Evolutionary conservation across 1,284 basidiomycete species (phyloP).

Genomic region (Heterobasidion irregulare): DNA sequence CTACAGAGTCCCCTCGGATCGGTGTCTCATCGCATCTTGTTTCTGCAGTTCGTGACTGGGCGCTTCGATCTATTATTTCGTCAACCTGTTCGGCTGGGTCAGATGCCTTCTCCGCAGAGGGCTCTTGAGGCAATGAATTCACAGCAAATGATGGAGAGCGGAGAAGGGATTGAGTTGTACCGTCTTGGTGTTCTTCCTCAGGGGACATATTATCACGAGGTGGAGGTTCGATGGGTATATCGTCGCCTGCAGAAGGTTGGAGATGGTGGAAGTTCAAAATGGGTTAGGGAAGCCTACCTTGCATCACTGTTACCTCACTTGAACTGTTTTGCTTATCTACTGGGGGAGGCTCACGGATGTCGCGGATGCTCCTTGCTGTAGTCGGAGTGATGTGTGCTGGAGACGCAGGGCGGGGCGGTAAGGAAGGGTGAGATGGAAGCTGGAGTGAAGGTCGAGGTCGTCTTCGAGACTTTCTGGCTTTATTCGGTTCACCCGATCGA

Average conservation of each 20-base stretch:
- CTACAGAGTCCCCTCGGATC: neutral
- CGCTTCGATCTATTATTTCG: neutral
- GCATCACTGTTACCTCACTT: too few relatives aligned
- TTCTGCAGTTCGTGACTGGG: neutral
- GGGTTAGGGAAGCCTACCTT: too few relatives aligned
- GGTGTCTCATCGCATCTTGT: neutral
- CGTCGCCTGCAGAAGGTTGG: too few relatives aligned
- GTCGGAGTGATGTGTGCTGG: neutral
- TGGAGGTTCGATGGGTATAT: too few relatives aligned
- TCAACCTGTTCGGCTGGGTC: neutral
- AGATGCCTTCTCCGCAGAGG: too few relatives aligned
- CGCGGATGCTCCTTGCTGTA: neutral
- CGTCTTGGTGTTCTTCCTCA: too few relatives aligned
- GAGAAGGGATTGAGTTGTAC: too few relatives aligned
- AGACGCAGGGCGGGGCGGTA: neutral
- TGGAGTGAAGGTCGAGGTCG: neutral
- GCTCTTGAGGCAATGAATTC: too few relatives aligned
- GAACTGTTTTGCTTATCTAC: neutral
- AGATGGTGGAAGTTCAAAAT: too few relatives aligned
- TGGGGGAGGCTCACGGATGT: neutral
- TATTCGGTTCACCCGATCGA: neutral
- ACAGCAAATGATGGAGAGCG: too few relatives aligned
- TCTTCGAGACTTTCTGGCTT: neutral
- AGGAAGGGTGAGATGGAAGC: neutral
- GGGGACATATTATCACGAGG: too few relatives aligned